Evolutionary conservation across 306 rosid species (phyloP), one percentile per base, ranked within the genome.

Genomic region (Urtica urens): DNA sequence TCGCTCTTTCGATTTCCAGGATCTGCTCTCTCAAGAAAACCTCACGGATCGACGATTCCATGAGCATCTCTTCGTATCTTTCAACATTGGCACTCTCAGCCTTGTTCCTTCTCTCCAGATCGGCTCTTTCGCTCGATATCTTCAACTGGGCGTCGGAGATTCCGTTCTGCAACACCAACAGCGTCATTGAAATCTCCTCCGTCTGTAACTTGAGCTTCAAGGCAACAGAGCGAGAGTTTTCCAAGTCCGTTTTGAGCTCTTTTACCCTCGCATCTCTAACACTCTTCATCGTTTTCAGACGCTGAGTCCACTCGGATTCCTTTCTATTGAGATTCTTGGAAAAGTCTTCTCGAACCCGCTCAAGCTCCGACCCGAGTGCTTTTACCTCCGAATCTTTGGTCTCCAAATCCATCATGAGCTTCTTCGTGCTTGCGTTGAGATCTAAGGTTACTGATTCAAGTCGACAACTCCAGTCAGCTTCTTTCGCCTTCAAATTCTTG

Each of bases 191-290:
- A 44, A 76, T 55, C 77, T 81, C 95, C 67, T 84, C 90, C 40
- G 76, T 84, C 66, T 72, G 57, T 72, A 88, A 61, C 72, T 68
- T 63, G 68, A 74, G 63, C 70, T 78, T 81, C 64, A 76, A 49
- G 38, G 43, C 37, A 46, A 58, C 50, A 60, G 67, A 67, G 31
- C 52, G 57, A 52, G 51, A 63, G 12, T 66, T 60, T 72, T 76
- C 95, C 72, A 74, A 64, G 68, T 66, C 78, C 60, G 46, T 67
- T 62, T 49, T 38, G 14, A 83, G 79, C 34, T 57, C 71, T 58
- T 80, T 48, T 49, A 70, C 27, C 24, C 25, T 43, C 65, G 60
- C 61, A 42, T 60, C 74, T 77, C 59, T 80, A 53, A 66, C 76
- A 57, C 60, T 62, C 49, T 34, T 51, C 52, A 52, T 48, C 21